Conservation (phyloP, 2,329 filamentous ascomycete genomes). For the Madurella fahalii region DNA sequence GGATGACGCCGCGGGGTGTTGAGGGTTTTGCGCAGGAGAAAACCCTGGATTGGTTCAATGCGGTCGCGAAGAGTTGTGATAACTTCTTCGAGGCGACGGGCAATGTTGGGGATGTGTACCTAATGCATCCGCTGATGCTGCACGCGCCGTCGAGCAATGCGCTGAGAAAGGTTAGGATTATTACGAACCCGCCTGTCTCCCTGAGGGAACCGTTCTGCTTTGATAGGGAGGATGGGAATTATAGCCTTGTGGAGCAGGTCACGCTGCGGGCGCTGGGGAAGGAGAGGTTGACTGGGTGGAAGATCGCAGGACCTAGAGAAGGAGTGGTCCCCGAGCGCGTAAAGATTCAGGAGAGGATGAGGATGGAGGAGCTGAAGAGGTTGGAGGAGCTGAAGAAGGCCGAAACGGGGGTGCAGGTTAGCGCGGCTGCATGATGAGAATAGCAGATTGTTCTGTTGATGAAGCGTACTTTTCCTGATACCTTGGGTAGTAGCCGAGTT, state of each 20-base stretch:
- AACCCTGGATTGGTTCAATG: conserved; percentile 43
- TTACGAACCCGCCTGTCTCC: conserved; percentile 54
- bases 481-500: too few species aligned
- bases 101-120: conserved; percentile 51
- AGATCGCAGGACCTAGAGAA: conserved; percentile 47
- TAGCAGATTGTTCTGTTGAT: not conserved
- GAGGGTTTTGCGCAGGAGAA: conserved; percentile 41
- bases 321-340: conserved; percentile 47
- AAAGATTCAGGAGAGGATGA: conserved; percentile 47
- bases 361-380: conserved; percentile 45
- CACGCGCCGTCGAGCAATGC: conserved; percentile 51
- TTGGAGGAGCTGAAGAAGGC: conserved; percentile 30
- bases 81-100: conserved; percentile 53
- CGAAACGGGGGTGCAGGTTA: conserved; percentile 10
- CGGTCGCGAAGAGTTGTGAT: conserved; percentile 37
- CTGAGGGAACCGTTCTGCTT: conserved; percentile 50
- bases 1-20: conserved; percentile 56
- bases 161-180: conserved; percentile 40
- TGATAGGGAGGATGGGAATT: conserved; percentile 43
- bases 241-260: conserved; percentile 53
- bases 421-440: conserved; percentile 13
- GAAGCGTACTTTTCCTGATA: not conserved
- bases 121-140: conserved; percentile 59
- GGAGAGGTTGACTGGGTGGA: conserved; percentile 49
- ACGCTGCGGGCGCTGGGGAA: conserved; percentile 48